phyloP scores from a whole-genome alignment of 2,329 filamentous ascomycete genomes.

The Neodidymelliopsis sp. region DNA sequence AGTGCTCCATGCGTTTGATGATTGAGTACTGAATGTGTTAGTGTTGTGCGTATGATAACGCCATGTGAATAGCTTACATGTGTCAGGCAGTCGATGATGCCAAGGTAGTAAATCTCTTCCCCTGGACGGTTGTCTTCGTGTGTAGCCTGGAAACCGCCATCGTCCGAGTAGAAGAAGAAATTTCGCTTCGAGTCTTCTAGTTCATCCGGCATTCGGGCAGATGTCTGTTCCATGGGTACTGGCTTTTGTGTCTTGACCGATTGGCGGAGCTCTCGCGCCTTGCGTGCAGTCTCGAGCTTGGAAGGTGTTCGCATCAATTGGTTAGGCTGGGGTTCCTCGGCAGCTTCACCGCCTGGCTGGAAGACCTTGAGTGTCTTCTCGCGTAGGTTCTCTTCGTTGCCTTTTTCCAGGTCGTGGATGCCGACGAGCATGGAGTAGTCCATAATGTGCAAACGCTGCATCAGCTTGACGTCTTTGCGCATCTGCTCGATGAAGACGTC shows the following conservation, averaged over 20 bases:
- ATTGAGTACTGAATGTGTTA: conserved; percentile 77
- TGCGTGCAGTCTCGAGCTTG: conserved; percentile 88
- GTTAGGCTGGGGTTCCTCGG: conserved; percentile 61
- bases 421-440: conserved; percentile 96
- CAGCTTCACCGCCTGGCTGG: conserved; percentile 78
- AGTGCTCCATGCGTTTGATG: conserved; percentile 93
- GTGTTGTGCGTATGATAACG: conserved; percentile 8
- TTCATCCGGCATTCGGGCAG: conserved; percentile 88
- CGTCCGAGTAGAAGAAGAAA: conserved; percentile 90
- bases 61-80: conserved; percentile 71
- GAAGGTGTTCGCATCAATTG: conserved; percentile 88
- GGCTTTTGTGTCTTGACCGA: conserved; percentile 93
- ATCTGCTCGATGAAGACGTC: conserved; percentile 88
- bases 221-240: conserved; percentile 85
- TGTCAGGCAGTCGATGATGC: conserved; percentile 97
- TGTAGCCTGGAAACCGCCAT: conserved; percentile 91
- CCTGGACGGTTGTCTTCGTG: conserved; percentile 85
- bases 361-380: conserved; percentile 93
- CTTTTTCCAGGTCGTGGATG: conserved; percentile 87
- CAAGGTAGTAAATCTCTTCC: conserved; percentile 96
- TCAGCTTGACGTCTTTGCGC: conserved; percentile 81
- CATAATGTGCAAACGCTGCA: conserved; percentile 95
- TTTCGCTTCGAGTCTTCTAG: conserved; percentile 71
- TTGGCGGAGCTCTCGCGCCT: conserved; percentile 88
- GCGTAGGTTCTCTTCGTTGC: conserved; percentile 92